Conservation (phyloP, 2,329 filamentous ascomycete genomes). For the Akanthomyces lecanii region DNA sequence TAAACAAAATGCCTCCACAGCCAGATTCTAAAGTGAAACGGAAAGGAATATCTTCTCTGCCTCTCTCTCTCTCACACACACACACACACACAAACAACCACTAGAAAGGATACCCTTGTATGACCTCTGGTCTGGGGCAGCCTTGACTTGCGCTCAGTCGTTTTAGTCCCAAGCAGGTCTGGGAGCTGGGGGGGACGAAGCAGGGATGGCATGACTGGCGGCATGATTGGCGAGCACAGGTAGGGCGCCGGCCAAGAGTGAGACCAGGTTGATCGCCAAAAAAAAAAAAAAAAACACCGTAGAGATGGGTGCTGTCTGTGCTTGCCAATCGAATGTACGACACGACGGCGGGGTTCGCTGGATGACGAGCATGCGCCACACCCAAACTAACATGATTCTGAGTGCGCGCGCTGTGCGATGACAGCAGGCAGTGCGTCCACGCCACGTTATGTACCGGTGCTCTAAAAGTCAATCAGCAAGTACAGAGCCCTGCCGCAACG, state of each 20-base stretch:
- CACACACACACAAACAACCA: background rate
- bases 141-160: constrained; percentile 9
- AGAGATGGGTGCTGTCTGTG: too few species aligned
- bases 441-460: too few species aligned
- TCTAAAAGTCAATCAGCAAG: background rate
- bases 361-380: too few species aligned
- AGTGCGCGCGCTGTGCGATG: background rate
- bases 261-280: background rate
- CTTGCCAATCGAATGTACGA: too few species aligned
- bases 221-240: constrained; percentile 6
- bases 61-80: background rate
- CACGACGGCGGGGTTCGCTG: too few species aligned
- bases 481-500: too few species aligned
- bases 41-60: background rate
- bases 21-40: background rate
- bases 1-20: background rate
- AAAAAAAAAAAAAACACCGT: background rate
- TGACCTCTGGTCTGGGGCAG: background rate
- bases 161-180: constrained; percentile 3
- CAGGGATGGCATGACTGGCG: background rate
- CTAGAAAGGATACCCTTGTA: background rate
- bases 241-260: background rate
- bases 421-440: too few species aligned
- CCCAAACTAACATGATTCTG: too few species aligned
- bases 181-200: too few species aligned